Evolutionary conservation across 352 stramenopile species (phyloP), one percentile per base, ranked within the genome.

Genomic region (Pythium diclinum): DNA sequence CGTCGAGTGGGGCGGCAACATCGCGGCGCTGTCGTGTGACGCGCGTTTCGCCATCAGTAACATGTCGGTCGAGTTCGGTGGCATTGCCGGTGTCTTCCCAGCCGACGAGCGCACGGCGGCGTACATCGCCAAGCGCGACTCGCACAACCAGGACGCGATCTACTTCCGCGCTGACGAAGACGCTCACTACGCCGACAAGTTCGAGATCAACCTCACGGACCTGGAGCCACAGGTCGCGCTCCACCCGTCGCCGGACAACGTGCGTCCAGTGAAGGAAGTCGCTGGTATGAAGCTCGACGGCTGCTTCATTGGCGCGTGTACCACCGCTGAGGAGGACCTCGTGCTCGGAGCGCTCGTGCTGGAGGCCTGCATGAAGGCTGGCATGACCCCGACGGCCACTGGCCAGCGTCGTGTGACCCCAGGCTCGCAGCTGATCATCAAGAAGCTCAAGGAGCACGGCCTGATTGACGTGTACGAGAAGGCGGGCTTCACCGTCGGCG

Each of bases 291-390:
- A 87, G 72, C 81, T 94, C 3, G 81, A 94, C 34, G 85, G 85
- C n/a, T 92, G 83, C 61, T 94, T 94, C 69, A 94, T 94, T 49
- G 85, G 85, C 32, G 85, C 85, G 0, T 94, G 85, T 66, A 94
- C 85, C 6, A 94, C 85, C 0, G 83, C 85, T 4, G 82, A 94
- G 44, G 85, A 94, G 51, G 85, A 94, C 63, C 60, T 94, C 32
- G 81, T 94, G 58, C 77, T 94, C 6, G 85, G 83, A 33, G 85
- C 82, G 19, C 70, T 94, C 4, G 82, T 94, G 59, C 74, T 94
- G 0, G 82, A 94, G 66, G 81, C 79, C 8, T 91, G 82, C 52
- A 71, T 92, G 23, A 89, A 89, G 57, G 68, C 83, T 19, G 85
- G 85, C 17, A 73, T 92, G 70, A 86, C 69, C 36, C 83, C 85